A percentile compares a stretch with the other conserved stretches of the same genome.
These are phyloP conservation scores for Teratosphaeria zuluensis DNA, from an alignment of 2,329 filamentous ascomycete species.

Conservation along the genomic window DNA sequence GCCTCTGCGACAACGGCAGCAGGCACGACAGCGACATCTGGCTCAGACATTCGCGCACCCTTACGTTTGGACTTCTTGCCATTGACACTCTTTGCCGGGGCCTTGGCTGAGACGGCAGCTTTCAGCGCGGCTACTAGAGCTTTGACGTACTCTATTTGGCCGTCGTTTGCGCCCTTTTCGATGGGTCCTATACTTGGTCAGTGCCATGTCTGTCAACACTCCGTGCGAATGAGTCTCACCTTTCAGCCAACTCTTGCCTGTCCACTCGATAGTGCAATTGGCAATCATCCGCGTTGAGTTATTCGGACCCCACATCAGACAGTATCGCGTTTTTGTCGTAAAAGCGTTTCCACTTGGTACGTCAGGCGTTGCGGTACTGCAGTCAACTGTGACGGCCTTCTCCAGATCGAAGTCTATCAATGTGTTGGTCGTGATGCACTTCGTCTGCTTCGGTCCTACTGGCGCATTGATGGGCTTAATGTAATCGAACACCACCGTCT, in stretches of 20 bases:
- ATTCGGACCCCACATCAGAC: constrained; percentile 80
- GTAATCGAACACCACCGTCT: constrained; percentile 67
- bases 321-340: constrained; percentile 85
- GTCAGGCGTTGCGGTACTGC: constrained; percentile 82
- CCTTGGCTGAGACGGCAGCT: constrained; percentile 58
- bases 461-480: constrained; percentile 79
- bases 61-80: constrained; percentile 36
- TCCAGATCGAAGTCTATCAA: constrained; percentile 82
- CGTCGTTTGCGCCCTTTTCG: constrained; percentile 88
- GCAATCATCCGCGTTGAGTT: constrained; percentile 78
- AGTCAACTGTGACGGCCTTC: constrained; percentile 71
- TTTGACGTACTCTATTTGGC: constrained; percentile 73
- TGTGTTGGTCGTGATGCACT: constrained; percentile 78
- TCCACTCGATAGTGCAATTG: constrained; percentile 90
- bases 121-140: constrained; percentile 68
- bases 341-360: constrained; percentile 93
- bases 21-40: constrained; percentile 33
- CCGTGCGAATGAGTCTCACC: constrained; percentile 44
- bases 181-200: constrained; percentile 60
- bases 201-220: neutral
- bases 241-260: constrained; percentile 95
- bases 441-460: constrained; percentile 89
- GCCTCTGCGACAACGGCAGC: constrained; percentile 21
- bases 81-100: constrained; percentile 39
- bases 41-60: constrained; percentile 45